A percentile compares a stretch with the other conserved stretches of the same genome.
These are phyloP conservation scores for Teratosphaeria destructans DNA, from an alignment of 2,329 filamentous ascomycete genomes.

Conservation along the genomic window DNA sequence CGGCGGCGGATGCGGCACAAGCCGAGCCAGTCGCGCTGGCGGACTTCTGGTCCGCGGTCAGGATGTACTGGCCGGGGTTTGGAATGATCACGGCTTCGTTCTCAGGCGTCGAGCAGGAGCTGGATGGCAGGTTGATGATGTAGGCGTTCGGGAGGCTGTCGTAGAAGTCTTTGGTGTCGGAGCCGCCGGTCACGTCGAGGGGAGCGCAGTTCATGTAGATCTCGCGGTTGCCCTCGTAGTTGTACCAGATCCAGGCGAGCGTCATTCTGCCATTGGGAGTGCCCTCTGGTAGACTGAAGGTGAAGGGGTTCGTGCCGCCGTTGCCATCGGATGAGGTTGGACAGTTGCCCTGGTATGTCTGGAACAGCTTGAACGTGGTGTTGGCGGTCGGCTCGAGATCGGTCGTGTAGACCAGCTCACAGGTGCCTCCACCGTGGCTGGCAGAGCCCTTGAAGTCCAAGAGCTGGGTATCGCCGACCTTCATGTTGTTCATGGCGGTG, in stretches of 20 bases:
- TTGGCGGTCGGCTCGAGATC: conserved; percentile 57
- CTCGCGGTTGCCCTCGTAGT: conserved; percentile 77
- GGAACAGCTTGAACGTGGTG: conserved; percentile 76
- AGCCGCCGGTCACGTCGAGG: conserved; percentile 47
- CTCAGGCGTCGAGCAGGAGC: conserved; percentile 4
- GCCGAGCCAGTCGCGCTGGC: conserved; percentile 9
- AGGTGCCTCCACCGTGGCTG: conserved; percentile 81
- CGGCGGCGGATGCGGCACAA: conserved; percentile 12
- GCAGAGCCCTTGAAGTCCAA: conserved; percentile 64
- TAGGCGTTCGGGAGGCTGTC: conserved; percentile 59
- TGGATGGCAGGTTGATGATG: conserved; percentile 46
- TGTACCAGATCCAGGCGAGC: conserved; percentile 90
- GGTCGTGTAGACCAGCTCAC: conserved; percentile 72
- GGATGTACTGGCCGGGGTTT: conserved; percentile 16
- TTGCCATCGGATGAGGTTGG: conserved; percentile 54
- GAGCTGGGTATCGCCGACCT: conserved; percentile 49
- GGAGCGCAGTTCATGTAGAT: conserved; percentile 96
- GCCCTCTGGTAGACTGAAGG: conserved; percentile 61
- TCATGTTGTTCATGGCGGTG: conserved; percentile 47
- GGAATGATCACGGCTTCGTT: conserved; percentile 9
- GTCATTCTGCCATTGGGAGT: conserved; percentile 65
- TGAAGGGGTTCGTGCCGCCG: conserved; percentile 44
- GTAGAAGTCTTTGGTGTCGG: conserved; percentile 38
- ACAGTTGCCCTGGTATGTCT: conserved; percentile 78
- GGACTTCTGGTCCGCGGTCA: conserved; percentile 1